Evolutionary conservation across 768 basidiomycete genomes (phyloP), one percentile per base, ranked within the genome.

Genomic region (Stropharia rugosoannulata): DNA sequence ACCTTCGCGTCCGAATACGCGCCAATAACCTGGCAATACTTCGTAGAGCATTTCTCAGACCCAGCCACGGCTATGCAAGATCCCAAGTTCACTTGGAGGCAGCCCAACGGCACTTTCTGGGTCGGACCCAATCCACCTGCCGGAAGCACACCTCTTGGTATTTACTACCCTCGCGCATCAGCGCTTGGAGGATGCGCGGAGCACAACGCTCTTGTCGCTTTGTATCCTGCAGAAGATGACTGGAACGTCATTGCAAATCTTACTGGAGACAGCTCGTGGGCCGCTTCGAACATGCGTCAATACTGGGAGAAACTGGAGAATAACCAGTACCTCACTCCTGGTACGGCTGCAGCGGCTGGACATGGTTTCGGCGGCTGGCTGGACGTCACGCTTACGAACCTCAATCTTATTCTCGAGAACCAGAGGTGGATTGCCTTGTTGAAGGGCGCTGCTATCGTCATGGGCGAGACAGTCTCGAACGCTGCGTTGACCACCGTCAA

Each of bases 351-450:
- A 1, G 45, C 54, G 4, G 39, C 46, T 9, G 54, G 54, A 15
- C 54, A 55, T 35, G 54, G 54, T 16, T 55, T 55, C 18, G n/a
- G 25, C n/a, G 54, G 54, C 3, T 55, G 54, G 54, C 27, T 55
- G 11, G 46, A 55, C 37, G 48, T 25, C 6, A 40, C 38, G 18
- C 46, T 55, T 0, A 55, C 54, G 19, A 41, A 48, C 19, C 38
- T 55, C 6, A 37, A 35, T 18, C 54, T 55, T 12, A 38, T 55
- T 27, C 54, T 55, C 19, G 48, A 55, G 36, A 46, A 55, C 43
- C 39, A 37, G 37, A 47, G 48, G 32, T 46, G 46, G 37, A 22
- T 55, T 36, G 41, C 46, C 16, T 10, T 55, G 19, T 39, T 55
- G 16, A 45, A 48, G n/a, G 54, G 54, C n/a, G 54, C 54, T 11